Base-by-base conservation (phyloP, 306 rosid species). In the Ormosia semicastrata region DNA sequence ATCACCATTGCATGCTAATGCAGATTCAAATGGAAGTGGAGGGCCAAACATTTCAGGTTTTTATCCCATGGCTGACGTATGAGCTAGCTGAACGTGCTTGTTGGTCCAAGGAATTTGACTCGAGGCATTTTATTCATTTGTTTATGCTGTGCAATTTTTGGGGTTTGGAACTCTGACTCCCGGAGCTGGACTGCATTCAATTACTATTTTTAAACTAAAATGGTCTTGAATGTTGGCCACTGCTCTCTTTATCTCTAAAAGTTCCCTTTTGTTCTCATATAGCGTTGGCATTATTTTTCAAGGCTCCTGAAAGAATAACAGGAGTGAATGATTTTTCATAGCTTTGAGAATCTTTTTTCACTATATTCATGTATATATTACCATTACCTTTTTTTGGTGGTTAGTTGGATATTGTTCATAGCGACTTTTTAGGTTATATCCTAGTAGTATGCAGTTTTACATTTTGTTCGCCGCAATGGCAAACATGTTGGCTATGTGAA, bases 21-120 rank as follows among this genome's bases (percentile, higher is more conserved):
- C 85, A 65, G 94, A 87, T 82, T 91, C 91, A 54, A 93, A 95
- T 74, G 93, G 95, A 68, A 85, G 79, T 33, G 88, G 89, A 68
- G 82, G 81, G 56, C 10, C 60, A 24, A 82, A 74, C 86, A 59
- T 79, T 87, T 79, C 88, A 8, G 91, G 88, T 68, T 86, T 84
- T 46, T 82, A 85, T 83, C 84, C 85, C 13, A 46, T 77, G 74
- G 84, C 82, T 68, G 87, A 88, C 62, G 76, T 62, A 53, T 90
- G 83, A 84, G 74, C 56, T 43, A 50, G 58, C 56, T 54, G 74
- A 75, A 52, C 32, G 47, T 53, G 46, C 34, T 44, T 76, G 59
- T 13, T 18, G 63, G 77, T 40, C 34, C 43, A 57, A 77, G 82
- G 77, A 66, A 39, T 49, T 29, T 70, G 68, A 34, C 56, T 52